Base-by-base conservation (phyloP, 306 rosid species). In the Cucurbita moschata region DNA sequence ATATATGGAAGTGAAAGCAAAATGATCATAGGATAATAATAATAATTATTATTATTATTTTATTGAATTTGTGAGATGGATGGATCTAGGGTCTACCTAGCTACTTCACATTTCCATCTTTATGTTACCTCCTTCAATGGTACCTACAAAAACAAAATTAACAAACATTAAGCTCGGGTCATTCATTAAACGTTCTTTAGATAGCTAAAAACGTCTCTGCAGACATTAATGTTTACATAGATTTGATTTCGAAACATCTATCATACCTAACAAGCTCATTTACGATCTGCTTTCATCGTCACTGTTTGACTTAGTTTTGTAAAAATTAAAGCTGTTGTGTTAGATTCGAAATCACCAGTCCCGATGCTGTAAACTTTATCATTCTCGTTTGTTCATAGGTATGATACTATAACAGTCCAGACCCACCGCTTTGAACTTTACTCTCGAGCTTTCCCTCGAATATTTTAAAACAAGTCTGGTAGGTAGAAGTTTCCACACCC, bases 41-140 rank as follows among this genome's bases (percentile, higher is more conserved):
- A n/a, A n/a, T n/a, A n/a, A 19, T 70, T 26, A 26, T 26, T 26
- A 26, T 26, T 26, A 26, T 26, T 26, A 26, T 26, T 26, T 11
- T n/a, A 43, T 44, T 69, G 56, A 30, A 30, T 70, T 59, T 46
- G 7, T 68, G 42, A 23, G 56, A 68, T 23, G 55, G 18, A 67
- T 44, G 43, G 42, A 68, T 68, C 13, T 67, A 68, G 38, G 38
- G 7, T 42, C 46, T 46, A 21, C 15, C 66, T 55, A 49, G n/a
- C 66, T 40, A 38, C 77, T 73, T 73, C 77, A 73, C 67, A 73
- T 42, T 46, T 73, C 77, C 77, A 73, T 73, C 68, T 73, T 73
- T 57, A 73, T 5, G n/a, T 56, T 73, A 44, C 67, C 44, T 57
- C 21, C 30, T 46, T 57, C 77, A 4, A 73, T 43, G 8, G 77